phyloP scores from a whole-genome alignment of 768 basidiomycete genomes.

The Trichaptum fuscoviolaceum region DNA sequence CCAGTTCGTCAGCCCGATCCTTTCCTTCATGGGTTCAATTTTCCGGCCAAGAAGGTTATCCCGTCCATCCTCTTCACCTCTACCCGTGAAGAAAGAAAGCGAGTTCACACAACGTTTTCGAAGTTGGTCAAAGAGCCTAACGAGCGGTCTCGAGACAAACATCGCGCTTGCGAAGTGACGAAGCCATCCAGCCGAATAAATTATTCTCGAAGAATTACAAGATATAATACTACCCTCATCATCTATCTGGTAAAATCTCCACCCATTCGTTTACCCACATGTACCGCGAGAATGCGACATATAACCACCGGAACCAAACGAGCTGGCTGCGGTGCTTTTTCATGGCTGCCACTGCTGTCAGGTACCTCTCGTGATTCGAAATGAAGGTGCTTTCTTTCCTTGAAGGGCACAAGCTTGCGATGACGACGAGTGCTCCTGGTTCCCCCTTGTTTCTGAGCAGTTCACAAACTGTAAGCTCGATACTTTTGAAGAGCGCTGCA shows the following conservation, averaged over 20 bases:
- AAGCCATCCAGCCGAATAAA: neutral
- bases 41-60: constrained; percentile 26
- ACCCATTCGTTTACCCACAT: constrained; percentile 92
- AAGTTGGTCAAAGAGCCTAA: neutral
- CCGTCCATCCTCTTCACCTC: constrained; percentile 21
- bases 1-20: constrained; percentile 39
- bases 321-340: constrained; percentile 67
- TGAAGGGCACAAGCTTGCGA: neutral
- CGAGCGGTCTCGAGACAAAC: constrained; percentile 38
- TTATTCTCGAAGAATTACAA: neutral
- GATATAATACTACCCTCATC: neutral
- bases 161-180: constrained; percentile 25
- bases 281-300: constrained; percentile 74
- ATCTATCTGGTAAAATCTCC: constrained; percentile 32
- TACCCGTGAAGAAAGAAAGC: constrained; percentile 3
- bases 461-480: neutral
- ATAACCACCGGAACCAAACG: constrained; percentile 87
- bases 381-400: constrained; percentile 32
- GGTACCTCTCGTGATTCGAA: constrained; percentile 52
- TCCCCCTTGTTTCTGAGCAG: neutral
- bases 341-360: constrained; percentile 62
- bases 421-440: neutral
- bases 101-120: neutral
- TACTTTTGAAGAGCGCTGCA: neutral
- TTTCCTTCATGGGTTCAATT: constrained; percentile 29